These are phyloP conservation scores for Cercospora nicotianae DNA, from an alignment of 2,329 filamentous ascomycete species.

Conservation along the genomic window DNA sequence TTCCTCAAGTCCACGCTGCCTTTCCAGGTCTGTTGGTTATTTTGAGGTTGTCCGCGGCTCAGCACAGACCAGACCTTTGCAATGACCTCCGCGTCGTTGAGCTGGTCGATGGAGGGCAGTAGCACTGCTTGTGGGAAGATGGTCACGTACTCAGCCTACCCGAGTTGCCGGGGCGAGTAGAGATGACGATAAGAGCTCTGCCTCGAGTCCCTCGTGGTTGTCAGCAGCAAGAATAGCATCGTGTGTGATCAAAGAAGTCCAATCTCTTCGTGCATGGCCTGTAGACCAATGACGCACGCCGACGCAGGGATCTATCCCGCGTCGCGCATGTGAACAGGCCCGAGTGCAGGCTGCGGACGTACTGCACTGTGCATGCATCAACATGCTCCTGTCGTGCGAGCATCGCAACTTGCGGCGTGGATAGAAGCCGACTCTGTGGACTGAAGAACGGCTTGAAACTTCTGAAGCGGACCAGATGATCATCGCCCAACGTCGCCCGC, in stretches of 20 bases:
- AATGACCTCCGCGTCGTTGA: neutral
- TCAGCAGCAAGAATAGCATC: neutral
- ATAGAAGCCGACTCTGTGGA: neutral
- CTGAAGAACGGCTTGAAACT: neutral
- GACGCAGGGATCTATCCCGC: neutral
- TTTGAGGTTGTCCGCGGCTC: neutral
- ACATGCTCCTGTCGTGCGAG: neutral
- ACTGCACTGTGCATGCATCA: neutral
- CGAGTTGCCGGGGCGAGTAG: neutral
- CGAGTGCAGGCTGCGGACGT: neutral
- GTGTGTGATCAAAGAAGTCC: neutral
- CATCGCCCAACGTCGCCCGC: slow-evolving; percentile 1
- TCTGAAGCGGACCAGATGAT: neutral
- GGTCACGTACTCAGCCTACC: neutral
- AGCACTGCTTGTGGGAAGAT: neutral
- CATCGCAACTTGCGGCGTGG: neutral
- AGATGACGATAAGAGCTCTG: neutral
- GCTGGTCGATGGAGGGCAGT: neutral
- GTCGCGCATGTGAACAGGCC: slow-evolving; percentile 1
- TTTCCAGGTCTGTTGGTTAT: neutral
- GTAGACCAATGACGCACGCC: slow-evolving; percentile 1
- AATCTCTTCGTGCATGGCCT: neutral
- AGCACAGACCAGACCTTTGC: neutral
- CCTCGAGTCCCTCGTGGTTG: neutral
- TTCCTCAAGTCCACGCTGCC: neutral